These are phyloP conservation scores for Aspergillus sergii DNA, from an alignment of 2,329 filamentous ascomycete species.

Conservation along the genomic window DNA sequence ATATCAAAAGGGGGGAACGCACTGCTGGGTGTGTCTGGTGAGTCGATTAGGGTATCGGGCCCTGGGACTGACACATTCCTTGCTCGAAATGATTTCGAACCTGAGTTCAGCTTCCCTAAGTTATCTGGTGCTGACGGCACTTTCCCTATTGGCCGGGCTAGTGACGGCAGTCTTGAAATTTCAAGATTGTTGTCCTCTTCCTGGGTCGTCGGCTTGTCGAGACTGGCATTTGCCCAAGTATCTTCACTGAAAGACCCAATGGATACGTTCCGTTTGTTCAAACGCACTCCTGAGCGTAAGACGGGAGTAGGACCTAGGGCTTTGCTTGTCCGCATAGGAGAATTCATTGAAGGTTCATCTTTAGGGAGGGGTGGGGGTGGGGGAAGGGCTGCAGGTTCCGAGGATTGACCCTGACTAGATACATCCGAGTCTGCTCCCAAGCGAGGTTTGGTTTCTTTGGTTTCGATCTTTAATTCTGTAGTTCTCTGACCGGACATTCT, in stretches of 20 bases:
- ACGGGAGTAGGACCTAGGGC: constrained; percentile 15
- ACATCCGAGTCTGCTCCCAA: constrained; percentile 27
- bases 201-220: constrained; percentile 48
- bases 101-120: constrained; percentile 71
- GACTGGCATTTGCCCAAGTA: constrained; percentile 43
- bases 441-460: constrained; percentile 66
- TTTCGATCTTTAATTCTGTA: constrained; percentile 89
- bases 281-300: constrained; percentile 23
- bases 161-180: constrained; percentile 35
- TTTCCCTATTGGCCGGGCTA: constrained; percentile 40
- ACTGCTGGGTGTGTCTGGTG: constrained; percentile 74
- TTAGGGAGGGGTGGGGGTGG: constrained; percentile 31
- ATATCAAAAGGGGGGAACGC: constrained; percentile 59
- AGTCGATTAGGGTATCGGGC: constrained; percentile 64
- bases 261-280: constrained; percentile 36
- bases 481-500: constrained; percentile 78
- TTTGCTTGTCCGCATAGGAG: constrained; percentile 18
- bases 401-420: constrained; percentile 31
- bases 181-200: constrained; percentile 43
- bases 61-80: constrained; percentile 71
- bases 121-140: constrained; percentile 43
- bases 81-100: constrained; percentile 70
- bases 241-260: constrained; percentile 42
- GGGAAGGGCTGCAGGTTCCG: constrained; percentile 26
- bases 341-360: constrained; percentile 28